A percentile compares a stretch with the other conserved stretches of the same genome.
Conservation (phyloP, 2,329 filamentous ascomycete species). For the Mycocentrospora acerina region DNA sequence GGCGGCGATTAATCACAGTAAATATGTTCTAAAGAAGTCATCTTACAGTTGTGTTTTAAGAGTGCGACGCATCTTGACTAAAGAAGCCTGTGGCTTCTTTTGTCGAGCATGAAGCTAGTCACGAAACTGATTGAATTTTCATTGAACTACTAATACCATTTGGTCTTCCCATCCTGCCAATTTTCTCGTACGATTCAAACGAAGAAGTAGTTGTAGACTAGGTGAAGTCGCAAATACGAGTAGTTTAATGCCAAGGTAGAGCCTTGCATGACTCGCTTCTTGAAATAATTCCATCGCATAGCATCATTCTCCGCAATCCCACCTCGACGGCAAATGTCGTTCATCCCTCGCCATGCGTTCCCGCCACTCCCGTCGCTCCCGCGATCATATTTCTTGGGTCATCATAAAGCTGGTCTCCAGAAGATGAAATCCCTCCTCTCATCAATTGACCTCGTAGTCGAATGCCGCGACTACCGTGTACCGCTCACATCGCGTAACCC, state of each 20-base stretch:
- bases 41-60: too few species aligned
- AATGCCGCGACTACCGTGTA: slow-evolving; percentile 91
- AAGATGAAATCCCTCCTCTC: slow-evolving; percentile 82
- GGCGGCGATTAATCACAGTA: too few species aligned
- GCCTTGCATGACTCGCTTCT: slow-evolving; percentile 1
- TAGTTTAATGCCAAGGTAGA: slow-evolving; percentile 6
- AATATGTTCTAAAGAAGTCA: too few species aligned
- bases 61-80: too few species aligned
- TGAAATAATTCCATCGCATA: slow-evolving; percentile 2
- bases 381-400: slow-evolving; percentile 90
- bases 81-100: too few species aligned
- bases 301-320: neutral
- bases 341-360: slow-evolving; percentile 74
- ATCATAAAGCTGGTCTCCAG: slow-evolving; percentile 78
- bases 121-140: too few species aligned
- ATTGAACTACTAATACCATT: too few species aligned
- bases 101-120: too few species aligned
- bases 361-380: slow-evolving; percentile 73
- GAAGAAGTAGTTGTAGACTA: too few species aligned
- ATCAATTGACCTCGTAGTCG: slow-evolving; percentile 83
- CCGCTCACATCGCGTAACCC: slow-evolving; percentile 90
- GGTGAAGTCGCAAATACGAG: slow-evolving; percentile 1
- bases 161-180: neutral
- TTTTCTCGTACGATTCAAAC: too few species aligned
- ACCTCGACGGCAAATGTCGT: slow-evolving; percentile 31